phyloP scores from a whole-genome alignment of 2,329 filamentous ascomycete species.

The Epichloe glyceriae region DNA sequence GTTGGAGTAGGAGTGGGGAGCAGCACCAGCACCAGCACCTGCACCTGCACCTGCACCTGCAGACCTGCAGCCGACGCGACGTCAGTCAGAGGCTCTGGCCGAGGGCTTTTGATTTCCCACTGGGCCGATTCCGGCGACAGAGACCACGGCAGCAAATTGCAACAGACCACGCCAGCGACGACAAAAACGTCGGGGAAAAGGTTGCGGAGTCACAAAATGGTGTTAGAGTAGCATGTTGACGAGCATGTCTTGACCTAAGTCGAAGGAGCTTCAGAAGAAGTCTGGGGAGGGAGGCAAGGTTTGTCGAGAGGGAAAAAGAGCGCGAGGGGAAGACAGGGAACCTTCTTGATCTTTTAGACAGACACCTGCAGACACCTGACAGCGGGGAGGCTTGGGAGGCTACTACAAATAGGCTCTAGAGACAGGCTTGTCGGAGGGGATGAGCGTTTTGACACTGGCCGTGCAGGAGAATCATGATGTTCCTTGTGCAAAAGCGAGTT shows the following conservation, averaged over 20 bases:
- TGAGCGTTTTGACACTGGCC: too few relatives aligned
- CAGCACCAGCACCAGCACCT: neutral
- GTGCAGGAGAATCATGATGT: too few relatives aligned
- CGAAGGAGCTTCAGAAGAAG: neutral
- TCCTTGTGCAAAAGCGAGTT: too few relatives aligned
- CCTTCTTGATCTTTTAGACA: too few relatives aligned
- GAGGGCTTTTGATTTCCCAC: conserved; percentile 1
- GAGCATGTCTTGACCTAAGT: neutral
- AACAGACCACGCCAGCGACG: too few relatives aligned
- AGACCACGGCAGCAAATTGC: neutral
- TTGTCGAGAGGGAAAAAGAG: neutral
- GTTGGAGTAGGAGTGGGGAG: conserved; percentile 4
- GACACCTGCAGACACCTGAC: neutral
- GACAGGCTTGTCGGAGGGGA: too few relatives aligned
- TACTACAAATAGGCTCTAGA: too few relatives aligned
- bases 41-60: neutral
- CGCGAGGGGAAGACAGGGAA: neutral
- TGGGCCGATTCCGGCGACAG: conserved; percentile 6
- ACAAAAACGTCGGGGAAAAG: neutral
- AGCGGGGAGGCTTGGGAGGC: neutral
- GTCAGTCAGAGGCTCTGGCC: conserved; percentile 8
- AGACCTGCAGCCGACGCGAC: conserved; percentile 4
- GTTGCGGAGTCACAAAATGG: too few relatives aligned
- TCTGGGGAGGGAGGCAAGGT: neutral
- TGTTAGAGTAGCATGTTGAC: conserved; percentile 2